Conservation (phyloP, 1,284 basidiomycete species). For the Moesziomyces parantarcticus region DNA sequence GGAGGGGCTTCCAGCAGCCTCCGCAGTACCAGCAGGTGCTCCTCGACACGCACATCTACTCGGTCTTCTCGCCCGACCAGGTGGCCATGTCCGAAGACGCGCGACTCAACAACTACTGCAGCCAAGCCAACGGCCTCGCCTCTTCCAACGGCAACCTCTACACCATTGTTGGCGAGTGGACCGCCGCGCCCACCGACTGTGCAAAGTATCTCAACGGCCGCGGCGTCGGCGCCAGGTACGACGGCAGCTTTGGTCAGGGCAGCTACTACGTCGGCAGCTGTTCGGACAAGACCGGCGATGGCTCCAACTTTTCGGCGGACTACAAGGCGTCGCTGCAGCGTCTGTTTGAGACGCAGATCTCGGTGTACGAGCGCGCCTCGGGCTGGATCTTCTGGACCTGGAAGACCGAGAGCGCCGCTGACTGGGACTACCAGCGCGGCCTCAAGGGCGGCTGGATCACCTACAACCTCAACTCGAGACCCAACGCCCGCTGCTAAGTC, state of each 20-base stretch:
- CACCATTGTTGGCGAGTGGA: conserved; percentile 68
- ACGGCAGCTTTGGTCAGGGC: conserved; percentile 73
- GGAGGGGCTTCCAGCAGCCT: conserved; percentile 76
- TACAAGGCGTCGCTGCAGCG: conserved; percentile 86
- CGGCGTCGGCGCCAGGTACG: conserved; percentile 80
- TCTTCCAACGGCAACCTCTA: conserved; percentile 55
- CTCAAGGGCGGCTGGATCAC: conserved; percentile 63
- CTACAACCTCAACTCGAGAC: conserved; percentile 34
- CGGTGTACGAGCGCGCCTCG: conserved; percentile 68
- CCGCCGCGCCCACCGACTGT: conserved; percentile 80
- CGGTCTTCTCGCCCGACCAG: conserved; percentile 52
- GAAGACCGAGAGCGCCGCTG: conserved; percentile 73
- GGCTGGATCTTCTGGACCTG: conserved; percentile 87
- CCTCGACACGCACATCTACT: conserved; percentile 74
- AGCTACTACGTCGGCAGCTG: conserved; percentile 77
- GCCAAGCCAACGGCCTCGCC: conserved; percentile 26
- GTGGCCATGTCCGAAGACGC: conserved; percentile 42
- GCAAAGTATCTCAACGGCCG: conserved; percentile 79
- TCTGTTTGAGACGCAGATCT: conserved; percentile 83
- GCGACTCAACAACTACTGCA: conserved; percentile 59
- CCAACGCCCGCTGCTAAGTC: conserved; percentile 46
- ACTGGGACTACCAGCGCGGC: conserved; percentile 67
- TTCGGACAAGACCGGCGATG: conserved; percentile 77
- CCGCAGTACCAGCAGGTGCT: conserved; percentile 75
- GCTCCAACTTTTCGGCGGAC: conserved; percentile 76